Base-by-base conservation (phyloP, 2,329 filamentous ascomycete species). In the Aspergillus ochraceus region DNA sequence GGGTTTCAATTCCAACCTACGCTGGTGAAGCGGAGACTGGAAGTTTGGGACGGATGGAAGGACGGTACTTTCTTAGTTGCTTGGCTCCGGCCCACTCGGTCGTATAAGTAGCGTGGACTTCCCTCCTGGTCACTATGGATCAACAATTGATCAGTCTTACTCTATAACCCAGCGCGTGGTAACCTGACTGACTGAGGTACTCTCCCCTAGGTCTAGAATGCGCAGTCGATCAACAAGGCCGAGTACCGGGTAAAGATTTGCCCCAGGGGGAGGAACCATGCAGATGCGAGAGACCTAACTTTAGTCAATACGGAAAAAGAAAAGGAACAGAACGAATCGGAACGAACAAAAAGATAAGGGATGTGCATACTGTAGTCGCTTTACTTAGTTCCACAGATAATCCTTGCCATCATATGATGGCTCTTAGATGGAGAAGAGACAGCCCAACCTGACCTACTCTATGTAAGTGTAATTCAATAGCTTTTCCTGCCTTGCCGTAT, bases 181-280 rank as follows among this genome's bases (percentile, higher is more conserved):
- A 6, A 17, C 32, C 32, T 5, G 14, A 9, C 26, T 12, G 45
- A 39, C 22, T 47, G 11, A 12, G 8, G 14, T 42, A 8, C 19
- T 3, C n/a, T 29, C 12, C 45, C 6, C 45, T 20, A 19, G 47
- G 4, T 24, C 24, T 12, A 17, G 6, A 42, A 51, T 56, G 30
- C 17, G 29, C 17, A 56, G 54, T 22, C 32, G 54, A 56, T 56
- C 54, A 51, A 20, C 19, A 45, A 50, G 32, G 32, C 32, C 11
- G 5, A 30, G 32, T 29, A 9, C 30, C 12, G 45, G 20, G 19
- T 39, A n/a, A 24, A n/a, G 17, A 50, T 51, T 22, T 22, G 32
- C 22, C 46, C 49, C 22, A 47, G 6, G 19, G 24, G 54, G 24
- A 39, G 12, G 20, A 19, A 11, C n/a, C 12, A 14, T 32, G 42